Base-by-base conservation (phyloP, 306 rosid genomes). In the Prunus mira region DNA sequence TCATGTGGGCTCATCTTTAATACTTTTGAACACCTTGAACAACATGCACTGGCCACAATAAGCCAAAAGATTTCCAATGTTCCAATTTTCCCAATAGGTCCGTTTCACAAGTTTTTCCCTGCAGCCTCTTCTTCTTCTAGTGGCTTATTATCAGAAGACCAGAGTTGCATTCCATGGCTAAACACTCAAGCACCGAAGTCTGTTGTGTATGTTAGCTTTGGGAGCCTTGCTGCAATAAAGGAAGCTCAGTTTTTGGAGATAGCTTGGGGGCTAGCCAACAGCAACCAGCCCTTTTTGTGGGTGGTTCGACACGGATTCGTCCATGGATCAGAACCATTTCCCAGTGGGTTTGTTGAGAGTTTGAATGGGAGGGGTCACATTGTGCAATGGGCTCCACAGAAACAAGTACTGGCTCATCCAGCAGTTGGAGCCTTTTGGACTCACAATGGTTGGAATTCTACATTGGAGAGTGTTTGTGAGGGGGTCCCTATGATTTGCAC, bases 341-440 rank as follows among this genome's bases (percentile, higher is more conserved):
- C 91, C 0, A 65, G 25, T 10, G 84, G 78, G 61, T 87, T 89
- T 72, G 51, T 76, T 2, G 88, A 90, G 62, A 74, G n/a, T 57
- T 67, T 89, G 71, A 78, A 81, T 8, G 87, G 73, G 49, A 81
- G 82, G 52, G 94, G 88, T 1, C 71, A 75, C 78, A 76, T 89
- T 49, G 88, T 90, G 34, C 86, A 89, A 75, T 90, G 97, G 97
- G 91, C 94, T 3, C 94, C 97, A 8, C 91, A 89, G 67, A 79
- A 55, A 34, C 81, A 87, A 34, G 94, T 93, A 45, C 43, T 93
- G 38, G 79, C 85, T 5, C 96, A 92, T 55, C 73, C 76, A 3
- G 74, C 92, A 0, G 60, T 90, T 1, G 90, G 91, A 43, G 87
- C 85, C 24, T 90, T 89, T 80, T 93, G 88, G 96, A 90, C 88